These are phyloP conservation scores for Cyberlindnera meyerae DNA, from an alignment of 805 yeast species.

Conservation along the genomic window DNA sequence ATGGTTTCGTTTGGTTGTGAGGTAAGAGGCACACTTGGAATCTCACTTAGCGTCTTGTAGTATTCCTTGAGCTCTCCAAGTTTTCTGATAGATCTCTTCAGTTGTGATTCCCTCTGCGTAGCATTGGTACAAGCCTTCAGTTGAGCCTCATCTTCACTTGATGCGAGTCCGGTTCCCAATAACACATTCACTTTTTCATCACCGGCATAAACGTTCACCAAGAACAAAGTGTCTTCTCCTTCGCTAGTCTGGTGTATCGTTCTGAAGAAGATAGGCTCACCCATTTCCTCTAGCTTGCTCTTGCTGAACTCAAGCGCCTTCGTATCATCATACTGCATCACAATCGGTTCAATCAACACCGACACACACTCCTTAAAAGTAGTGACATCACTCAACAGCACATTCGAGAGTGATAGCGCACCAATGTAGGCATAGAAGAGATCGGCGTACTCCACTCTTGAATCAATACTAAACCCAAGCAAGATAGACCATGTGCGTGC, in stretches of 20 bases:
- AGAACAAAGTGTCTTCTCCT: not conserved
- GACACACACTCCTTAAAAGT: not conserved
- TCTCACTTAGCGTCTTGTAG: not conserved
- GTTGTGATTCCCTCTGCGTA: not conserved
- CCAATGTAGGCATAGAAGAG: conserved; percentile 7
- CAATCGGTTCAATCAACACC: conserved; percentile 8
- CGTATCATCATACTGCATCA: conserved; percentile 2
- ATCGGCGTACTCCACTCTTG: not conserved
- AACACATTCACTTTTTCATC: not conserved
- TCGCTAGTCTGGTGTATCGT: not conserved
- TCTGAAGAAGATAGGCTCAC: not conserved
- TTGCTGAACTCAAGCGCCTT: not conserved
- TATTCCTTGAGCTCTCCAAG: not conserved
- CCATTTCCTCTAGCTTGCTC: conserved; percentile 1
- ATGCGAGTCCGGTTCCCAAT: conserved; percentile 3
- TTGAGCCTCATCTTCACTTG: conserved; percentile 2
- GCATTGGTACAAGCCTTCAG: conserved; percentile 3
- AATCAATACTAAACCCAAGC: not conserved
- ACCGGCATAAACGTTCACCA: conserved; percentile 4
- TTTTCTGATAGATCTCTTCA: not conserved
- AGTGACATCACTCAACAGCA: not conserved
- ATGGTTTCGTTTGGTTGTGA: not conserved
- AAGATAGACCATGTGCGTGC: conserved; percentile 3
- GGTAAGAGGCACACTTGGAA: not conserved
- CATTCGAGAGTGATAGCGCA: conserved; percentile 1